These are phyloP conservation scores for Nepenthes gracilis DNA, from an alignment of 148 eudicot genomes.

Conservation along the genomic window DNA sequence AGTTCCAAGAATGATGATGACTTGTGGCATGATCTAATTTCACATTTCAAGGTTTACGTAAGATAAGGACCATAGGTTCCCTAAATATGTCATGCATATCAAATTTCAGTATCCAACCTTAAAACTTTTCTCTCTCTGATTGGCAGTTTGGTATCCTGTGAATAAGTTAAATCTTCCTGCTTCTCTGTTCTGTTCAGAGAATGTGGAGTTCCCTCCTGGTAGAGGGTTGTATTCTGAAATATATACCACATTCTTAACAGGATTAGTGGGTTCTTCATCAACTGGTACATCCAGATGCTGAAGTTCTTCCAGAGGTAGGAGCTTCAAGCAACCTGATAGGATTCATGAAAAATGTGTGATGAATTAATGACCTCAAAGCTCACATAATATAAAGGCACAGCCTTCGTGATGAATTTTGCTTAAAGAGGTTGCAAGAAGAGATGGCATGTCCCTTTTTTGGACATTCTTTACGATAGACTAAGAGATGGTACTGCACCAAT, in stretches of 20 bases:
- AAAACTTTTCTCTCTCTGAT: conserved; percentile 69
- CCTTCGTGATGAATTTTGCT: too few species aligned
- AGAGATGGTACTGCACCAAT: too few species aligned
- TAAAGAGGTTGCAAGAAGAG: too few species aligned
- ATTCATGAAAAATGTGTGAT: conserved; percentile 10
- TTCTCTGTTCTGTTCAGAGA: conserved; percentile 26
- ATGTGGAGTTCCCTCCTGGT: conserved; percentile 25
- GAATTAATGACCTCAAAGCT: not conserved
- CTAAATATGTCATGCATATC: conserved; percentile 1
- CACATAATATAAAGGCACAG: not conserved
- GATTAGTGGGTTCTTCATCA: conserved; percentile 20
- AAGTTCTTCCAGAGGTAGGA: conserved; percentile 72
- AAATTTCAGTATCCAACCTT: conserved; percentile 40
- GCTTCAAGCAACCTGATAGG: conserved; percentile 75
- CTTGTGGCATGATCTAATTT: not conserved
- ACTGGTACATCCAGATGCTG: conserved; percentile 51
- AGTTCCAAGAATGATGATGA: not conserved
- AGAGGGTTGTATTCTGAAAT: conserved; percentile 38
- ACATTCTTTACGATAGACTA: too few species aligned
- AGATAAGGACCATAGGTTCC: not conserved
- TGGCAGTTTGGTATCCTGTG: conserved; percentile 75
- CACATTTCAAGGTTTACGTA: not conserved
- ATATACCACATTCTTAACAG: conserved; percentile 52
- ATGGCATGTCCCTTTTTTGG: too few species aligned
- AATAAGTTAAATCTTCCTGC: conserved; percentile 74